These are phyloP conservation scores for Macaranga tanarius DNA, from an alignment of 441 rosid genomes.

Conservation along the genomic window DNA sequence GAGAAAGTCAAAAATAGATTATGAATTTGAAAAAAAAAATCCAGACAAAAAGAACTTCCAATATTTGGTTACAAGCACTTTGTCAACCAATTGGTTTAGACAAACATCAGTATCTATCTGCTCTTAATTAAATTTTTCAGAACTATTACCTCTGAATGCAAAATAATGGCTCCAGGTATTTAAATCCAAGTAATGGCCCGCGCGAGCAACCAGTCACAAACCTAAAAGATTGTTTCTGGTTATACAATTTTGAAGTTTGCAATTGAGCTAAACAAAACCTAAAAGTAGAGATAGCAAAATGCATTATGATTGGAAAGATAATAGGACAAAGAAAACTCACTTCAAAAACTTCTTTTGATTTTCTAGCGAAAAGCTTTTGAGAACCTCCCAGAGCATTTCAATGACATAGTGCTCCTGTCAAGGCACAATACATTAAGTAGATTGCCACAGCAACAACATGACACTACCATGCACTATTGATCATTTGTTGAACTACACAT, in stretches of 20 bases:
- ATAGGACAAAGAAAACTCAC: slow-evolving; percentile 38
- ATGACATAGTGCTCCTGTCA: slow-evolving; percentile 93
- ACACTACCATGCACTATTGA: background rate
- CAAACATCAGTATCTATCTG: slow-evolving; percentile 5
- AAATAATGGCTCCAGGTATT: slow-evolving; percentile 84
- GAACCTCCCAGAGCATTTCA: slow-evolving; percentile 91
- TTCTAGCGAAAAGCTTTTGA: slow-evolving; percentile 81
- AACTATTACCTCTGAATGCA: slow-evolving; percentile 85
- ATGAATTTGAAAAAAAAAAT: slow-evolving; percentile 5
- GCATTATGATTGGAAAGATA: background rate
- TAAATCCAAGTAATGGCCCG: slow-evolving; percentile 94
- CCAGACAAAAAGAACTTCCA: background rate
- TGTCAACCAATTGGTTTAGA: slow-evolving; percentile 1
- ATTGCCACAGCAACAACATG: background rate
- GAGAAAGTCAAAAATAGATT: slow-evolving; percentile 3
- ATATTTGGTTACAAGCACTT: background rate
- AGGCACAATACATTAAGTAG: slow-evolving; percentile 16
- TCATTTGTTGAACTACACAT: background rate
- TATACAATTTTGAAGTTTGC: slow-evolving; percentile 21
- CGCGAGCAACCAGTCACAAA: slow-evolving; percentile 99
- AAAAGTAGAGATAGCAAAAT: slow-evolving; percentile 11
- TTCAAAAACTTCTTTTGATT: slow-evolving; percentile 90
- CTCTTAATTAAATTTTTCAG: slow-evolving; percentile 15
- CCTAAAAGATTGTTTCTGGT: slow-evolving; percentile 40
- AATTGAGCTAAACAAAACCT: slow-evolving; percentile 5